Evolutionary conservation across 495 filamentous ascomycete genomes (phyloP), one percentile per base, ranked within the genome.

Genomic region (Penicillium waksmanii): DNA sequence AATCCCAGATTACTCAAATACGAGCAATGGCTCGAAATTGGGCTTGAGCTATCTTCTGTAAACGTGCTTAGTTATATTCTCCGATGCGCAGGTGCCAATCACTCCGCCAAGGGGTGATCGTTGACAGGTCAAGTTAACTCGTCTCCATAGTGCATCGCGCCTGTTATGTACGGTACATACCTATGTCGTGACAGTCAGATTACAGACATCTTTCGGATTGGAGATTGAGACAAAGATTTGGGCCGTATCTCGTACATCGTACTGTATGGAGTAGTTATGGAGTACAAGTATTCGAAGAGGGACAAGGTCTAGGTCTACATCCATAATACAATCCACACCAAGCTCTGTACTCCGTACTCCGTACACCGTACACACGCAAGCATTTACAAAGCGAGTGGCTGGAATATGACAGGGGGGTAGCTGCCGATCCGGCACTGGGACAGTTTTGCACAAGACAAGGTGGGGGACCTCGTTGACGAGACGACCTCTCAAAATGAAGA

Each of bases 91-190:
- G 42, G 2, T 18, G 42, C n/a, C 17, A 44, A 44, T 44, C 42
- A 44, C 12, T 9, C 42, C n/a, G 17, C 17, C 15, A 12, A 13
- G 36, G 15, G 42, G 7, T 17, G 42, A 17, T 17, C 42, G 27
- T 60, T 6, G 51, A 60, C 15, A 50, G 15, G 44, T 55, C 51
- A 35, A 33, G 15, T 60, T 33, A 25, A 53, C 23, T 42, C 33
- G 35, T 27, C 34, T 43, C 15, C 42, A 44, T 44, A 5, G 9
- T 44, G 42, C 17, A 23, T 23, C 23, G 8, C 15, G 13, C 8
- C 42, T 44, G n/a, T 6, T 38, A 38, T 0, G 17, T 44, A 18
- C 17, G n/a, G 42, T 44, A 44, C n/a, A 44, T 44, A 31, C 8
- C 27, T 31, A 31, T 5, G 6, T 11, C 2, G 36, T 38, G 36